A percentile compares a stretch with the other conserved stretches of the same genome.
Evolutionary conservation across 2,329 filamentous ascomycete species (phyloP).

Genomic region (Trichoderma guizhouense): DNA sequence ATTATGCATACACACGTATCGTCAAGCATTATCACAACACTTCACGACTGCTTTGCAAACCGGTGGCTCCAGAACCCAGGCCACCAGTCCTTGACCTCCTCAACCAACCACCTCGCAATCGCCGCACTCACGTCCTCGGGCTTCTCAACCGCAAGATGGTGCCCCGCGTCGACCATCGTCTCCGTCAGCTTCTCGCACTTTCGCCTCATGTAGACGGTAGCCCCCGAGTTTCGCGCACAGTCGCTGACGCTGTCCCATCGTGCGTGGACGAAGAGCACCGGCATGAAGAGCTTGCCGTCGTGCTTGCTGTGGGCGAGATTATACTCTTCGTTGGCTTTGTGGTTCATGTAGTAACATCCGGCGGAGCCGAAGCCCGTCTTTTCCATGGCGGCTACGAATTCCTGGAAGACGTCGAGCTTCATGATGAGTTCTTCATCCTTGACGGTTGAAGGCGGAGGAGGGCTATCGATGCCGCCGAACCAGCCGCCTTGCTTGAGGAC

Average conservation of each 20-base stretch:
- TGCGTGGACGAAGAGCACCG: constrained; percentile 34
- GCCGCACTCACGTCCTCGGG: constrained; percentile 24
- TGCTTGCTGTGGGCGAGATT: constrained; percentile 23
- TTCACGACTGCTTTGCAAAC: not conserved
- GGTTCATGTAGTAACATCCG: constrained; percentile 38
- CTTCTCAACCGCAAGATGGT: constrained; percentile 22
- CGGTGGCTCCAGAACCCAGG: not conserved
- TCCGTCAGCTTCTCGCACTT: constrained; percentile 38
- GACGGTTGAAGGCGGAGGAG: not conserved
- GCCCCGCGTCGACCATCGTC: constrained; percentile 24
- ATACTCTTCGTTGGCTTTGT: constrained; percentile 40
- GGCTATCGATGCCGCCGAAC: constrained; percentile 20
- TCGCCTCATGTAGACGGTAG: constrained; percentile 35
- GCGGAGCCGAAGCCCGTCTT: constrained; percentile 36
- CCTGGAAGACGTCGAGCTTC: constrained; percentile 21
- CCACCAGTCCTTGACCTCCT: constrained; percentile 21
- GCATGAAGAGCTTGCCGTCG: constrained; percentile 34
- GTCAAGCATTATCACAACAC: not conserved
- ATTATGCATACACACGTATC: not conserved
- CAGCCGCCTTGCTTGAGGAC: constrained; percentile 17
- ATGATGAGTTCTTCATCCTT: constrained; percentile 2
- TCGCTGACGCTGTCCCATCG: constrained; percentile 38
- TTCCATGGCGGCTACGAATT: constrained; percentile 32
- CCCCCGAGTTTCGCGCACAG: constrained; percentile 28
- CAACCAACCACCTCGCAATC: constrained; percentile 24